Conservation (phyloP, 73 alveolate species). For the Chromera velia region DNA sequence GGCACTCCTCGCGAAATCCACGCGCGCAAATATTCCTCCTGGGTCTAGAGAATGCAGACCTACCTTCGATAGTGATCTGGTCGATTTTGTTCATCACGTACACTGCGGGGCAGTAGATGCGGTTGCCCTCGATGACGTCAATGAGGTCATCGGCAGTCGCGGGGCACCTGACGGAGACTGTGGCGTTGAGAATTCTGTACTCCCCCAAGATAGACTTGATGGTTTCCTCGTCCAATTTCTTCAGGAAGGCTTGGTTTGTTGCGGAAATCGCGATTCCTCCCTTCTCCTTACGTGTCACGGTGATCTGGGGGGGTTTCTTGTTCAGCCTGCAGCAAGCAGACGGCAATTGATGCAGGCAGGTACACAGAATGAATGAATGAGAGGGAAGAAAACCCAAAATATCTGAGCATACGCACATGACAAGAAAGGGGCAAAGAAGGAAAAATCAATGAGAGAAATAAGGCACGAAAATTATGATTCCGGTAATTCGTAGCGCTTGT, state of each 20-base stretch:
- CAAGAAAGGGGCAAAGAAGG: no score
- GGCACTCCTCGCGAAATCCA: no score
- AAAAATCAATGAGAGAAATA: no score
- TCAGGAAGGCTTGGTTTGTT: conserved; percentile 56
- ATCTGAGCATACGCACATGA: no score
- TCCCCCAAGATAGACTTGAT: conserved; percentile 69
- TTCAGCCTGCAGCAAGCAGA: no score
- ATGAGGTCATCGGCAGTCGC: conserved; percentile 92
- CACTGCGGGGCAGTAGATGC: conserved; percentile 90
- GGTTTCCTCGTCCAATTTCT: conserved; percentile 75
- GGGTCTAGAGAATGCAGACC: no score
- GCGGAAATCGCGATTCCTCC: conserved; percentile 84
- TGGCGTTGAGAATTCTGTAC: conserved; percentile 82
- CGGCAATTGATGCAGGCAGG: no score
- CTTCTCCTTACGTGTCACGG: conserved; percentile 76
- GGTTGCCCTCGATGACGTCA: conserved; percentile 94
- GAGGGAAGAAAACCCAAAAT: no score
- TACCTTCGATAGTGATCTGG: conserved; percentile 72
- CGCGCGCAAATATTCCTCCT: no score
- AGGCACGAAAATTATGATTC: no score
- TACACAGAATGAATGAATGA: no score
- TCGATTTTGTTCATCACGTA: conserved; percentile 94
- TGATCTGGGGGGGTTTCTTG: conserved; percentile 85
- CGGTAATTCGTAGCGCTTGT: no score
- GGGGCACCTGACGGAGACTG: conserved; percentile 72